These are phyloP conservation scores for Blastobotrys apis DNA, from an alignment of 1,139 yeast species.

Conservation along the genomic window DNA sequence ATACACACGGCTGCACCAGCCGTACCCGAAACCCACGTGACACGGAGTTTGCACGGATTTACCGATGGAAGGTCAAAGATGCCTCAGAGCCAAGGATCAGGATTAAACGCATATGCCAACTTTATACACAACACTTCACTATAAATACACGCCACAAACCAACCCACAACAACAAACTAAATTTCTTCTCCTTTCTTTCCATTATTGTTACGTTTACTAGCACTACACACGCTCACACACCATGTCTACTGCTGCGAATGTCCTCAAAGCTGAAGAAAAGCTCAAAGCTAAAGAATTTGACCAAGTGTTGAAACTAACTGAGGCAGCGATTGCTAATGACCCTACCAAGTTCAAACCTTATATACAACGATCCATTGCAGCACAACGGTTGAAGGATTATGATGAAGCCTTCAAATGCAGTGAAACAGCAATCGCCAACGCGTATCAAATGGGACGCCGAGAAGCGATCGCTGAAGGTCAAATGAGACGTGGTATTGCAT, in stretches of 20 bases:
- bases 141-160: no score
- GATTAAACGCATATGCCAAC: no score
- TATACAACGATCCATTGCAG: slow-evolving; percentile 42
- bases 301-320: slow-evolving; percentile 38
- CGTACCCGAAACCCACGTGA: no score
- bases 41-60: no score
- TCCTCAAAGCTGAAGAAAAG: slow-evolving; percentile 30
- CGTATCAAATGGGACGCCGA: slow-evolving; percentile 49
- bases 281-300: slow-evolving; percentile 37
- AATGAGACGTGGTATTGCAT: slow-evolving; percentile 47
- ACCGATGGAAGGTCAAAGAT: no score
- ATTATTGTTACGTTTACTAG: no score
- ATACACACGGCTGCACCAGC: no score
- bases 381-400: slow-evolving; percentile 49
- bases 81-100: no score
- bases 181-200: no score
- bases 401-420: slow-evolving; percentile 52
- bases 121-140: no score
- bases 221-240: no score
- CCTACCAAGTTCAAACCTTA: slow-evolving; percentile 45
- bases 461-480: slow-evolving; percentile 55
- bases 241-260: slow-evolving; percentile 4
- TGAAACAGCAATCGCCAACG: slow-evolving; percentile 51
- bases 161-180: no score
- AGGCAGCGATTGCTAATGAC: slow-evolving; percentile 34